Conservation (phyloP, 768 basidiomycete species). For the Pisolithus albus region DNA sequence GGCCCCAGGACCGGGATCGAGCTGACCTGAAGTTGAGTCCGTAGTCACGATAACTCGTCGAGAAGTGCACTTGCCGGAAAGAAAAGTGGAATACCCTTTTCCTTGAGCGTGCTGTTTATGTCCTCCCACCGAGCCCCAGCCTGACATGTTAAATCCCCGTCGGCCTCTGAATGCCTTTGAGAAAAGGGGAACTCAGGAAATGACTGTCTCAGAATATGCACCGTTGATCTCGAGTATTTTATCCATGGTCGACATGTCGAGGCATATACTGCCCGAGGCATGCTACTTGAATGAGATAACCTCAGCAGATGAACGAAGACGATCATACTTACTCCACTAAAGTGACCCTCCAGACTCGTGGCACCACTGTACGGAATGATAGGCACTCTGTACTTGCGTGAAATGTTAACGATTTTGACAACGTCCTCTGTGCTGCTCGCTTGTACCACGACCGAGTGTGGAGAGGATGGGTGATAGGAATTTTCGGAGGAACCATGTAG, state of each 20-base stretch:
- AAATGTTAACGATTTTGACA: conserved; percentile 69
- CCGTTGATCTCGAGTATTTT: conserved; percentile 53
- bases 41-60: neutral
- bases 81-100: conserved; percentile 70
- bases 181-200: conserved; percentile 2
- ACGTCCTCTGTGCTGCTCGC: conserved; percentile 74
- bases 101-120: conserved; percentile 61
- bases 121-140: conserved; percentile 75
- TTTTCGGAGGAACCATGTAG: conserved; percentile 63
- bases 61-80: conserved; percentile 59
- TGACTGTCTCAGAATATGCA: conserved; percentile 20
- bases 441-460: conserved; percentile 52
- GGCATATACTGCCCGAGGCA: conserved; percentile 52
- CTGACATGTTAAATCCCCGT: conserved; percentile 72
- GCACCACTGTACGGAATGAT: conserved; percentile 80
- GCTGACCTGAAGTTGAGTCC: conserved; percentile 29
- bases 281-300: conserved; percentile 20
- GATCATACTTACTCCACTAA: conserved; percentile 50
- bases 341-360: conserved; percentile 85
- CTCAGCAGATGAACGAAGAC: neutral
- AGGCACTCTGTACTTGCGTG: conserved; percentile 67
- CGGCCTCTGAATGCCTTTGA: conserved; percentile 41
- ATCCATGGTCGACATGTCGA: conserved; percentile 66
- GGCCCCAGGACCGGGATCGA: conserved; percentile 68
- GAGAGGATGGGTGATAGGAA: conserved; percentile 56